Evolutionary conservation across 2,329 filamentous ascomycete species (phyloP).

Genomic region (Pseudogymnoascus sp.): DNA sequence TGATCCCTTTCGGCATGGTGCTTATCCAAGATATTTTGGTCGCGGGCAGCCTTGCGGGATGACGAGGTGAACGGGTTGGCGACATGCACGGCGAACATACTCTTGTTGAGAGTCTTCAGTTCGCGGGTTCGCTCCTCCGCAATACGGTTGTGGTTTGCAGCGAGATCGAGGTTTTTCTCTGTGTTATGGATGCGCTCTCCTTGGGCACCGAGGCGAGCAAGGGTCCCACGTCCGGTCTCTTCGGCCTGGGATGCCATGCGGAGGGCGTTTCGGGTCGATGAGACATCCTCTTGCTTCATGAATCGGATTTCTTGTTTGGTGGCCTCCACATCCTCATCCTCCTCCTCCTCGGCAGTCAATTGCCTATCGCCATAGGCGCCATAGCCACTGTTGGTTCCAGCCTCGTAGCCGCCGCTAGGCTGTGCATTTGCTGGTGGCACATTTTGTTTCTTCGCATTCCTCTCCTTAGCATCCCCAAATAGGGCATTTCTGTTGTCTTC

Average conservation of each 20-base stretch:
- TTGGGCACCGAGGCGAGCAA: slow-evolving; percentile 67
- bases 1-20: slow-evolving; percentile 57
- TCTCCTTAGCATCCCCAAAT: slow-evolving; percentile 38
- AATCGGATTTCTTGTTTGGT: slow-evolving; percentile 67
- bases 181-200: slow-evolving; percentile 75
- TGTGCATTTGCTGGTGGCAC: slow-evolving; percentile 18
- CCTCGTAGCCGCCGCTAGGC: slow-evolving; percentile 21
- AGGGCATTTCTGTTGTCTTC: slow-evolving; percentile 54
- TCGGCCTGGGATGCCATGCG: slow-evolving; percentile 60
- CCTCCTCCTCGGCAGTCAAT: slow-evolving; percentile 67
- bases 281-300: slow-evolving; percentile 69
- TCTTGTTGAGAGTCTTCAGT: slow-evolving; percentile 75
- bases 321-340: slow-evolving; percentile 63
- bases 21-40: slow-evolving; percentile 61
- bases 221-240: slow-evolving; percentile 61
- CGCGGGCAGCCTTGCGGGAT: slow-evolving; percentile 53
- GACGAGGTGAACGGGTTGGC: slow-evolving; percentile 68
- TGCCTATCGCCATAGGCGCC: slow-evolving; percentile 61
- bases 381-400: slow-evolving; percentile 24
- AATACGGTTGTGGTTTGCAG: slow-evolving; percentile 64
- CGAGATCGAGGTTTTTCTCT: slow-evolving; percentile 73
- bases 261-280: slow-evolving; percentile 61
- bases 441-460: slow-evolving; percentile 22
- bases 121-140: slow-evolving; percentile 76
- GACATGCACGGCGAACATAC: slow-evolving; percentile 83